A percentile compares a stretch with the other conserved stretches of the same genome.
These are phyloP conservation scores for Starmerella floris DNA, from an alignment of 805 yeast genomes.

Conservation along the genomic window DNA sequence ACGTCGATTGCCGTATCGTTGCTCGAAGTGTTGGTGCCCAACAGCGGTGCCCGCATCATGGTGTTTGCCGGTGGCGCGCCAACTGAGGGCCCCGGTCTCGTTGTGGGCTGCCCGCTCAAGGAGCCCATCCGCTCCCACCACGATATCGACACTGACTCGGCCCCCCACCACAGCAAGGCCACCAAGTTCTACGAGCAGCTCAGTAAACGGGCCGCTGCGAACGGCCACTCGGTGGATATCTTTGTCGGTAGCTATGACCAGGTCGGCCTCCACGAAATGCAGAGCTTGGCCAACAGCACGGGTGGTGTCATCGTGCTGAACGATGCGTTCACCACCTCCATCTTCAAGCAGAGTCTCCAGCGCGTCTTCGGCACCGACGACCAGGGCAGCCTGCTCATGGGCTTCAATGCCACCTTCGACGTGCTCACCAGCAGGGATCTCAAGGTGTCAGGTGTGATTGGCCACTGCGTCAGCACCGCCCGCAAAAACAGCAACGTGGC, in stretches of 20 bases:
- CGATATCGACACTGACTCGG: constrained; percentile 83
- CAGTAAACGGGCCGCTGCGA: constrained; percentile 54
- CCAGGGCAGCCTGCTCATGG: constrained; percentile 76
- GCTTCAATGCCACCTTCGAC: constrained; percentile 77
- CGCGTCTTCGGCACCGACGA: constrained; percentile 78
- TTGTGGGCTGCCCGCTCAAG: constrained; percentile 79
- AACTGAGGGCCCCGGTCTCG: constrained; percentile 86
- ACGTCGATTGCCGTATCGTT: constrained; percentile 69
- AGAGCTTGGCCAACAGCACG: constrained; percentile 65
- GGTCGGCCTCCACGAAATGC: constrained; percentile 90
- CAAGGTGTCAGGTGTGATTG: constrained; percentile 84
- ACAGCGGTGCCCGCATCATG: constrained; percentile 77
- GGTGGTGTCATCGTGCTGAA: constrained; percentile 83
- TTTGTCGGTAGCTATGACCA: constrained; percentile 95
- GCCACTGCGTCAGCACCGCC: constrained; percentile 66
- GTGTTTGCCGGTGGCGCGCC: constrained; percentile 91
- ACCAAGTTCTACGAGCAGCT: constrained; percentile 64
- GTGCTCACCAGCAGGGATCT: constrained; percentile 78
- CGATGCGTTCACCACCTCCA: constrained; percentile 89
- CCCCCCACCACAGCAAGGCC: constrained; percentile 79
- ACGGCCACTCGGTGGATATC: constrained; percentile 73
- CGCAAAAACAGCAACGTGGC: constrained; percentile 58
- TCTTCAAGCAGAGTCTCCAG: constrained; percentile 82
- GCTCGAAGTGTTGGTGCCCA: constrained; percentile 69
- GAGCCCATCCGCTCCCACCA: constrained; percentile 97